Base-by-base conservation (phyloP, 768 basidiomycete genomes). In the Lyophyllum shimeji region DNA sequence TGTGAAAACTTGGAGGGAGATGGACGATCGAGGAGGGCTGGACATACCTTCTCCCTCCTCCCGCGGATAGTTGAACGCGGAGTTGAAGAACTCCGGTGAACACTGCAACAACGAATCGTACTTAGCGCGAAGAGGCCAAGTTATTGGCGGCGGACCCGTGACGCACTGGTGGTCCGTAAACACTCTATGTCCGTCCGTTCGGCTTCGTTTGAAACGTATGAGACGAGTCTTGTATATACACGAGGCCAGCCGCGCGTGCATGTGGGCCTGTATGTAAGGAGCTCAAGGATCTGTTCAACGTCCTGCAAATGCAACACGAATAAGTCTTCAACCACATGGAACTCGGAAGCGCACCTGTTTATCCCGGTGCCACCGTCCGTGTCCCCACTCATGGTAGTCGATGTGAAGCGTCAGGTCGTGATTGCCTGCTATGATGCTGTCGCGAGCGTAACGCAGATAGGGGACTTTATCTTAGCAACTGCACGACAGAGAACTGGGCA, bases 81-180 rank as follows among this genome's bases (percentile, higher is more conserved):
- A 82, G 45, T 74, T 66, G 56, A 47, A 69, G 57, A 78, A 82
- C 43, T 68, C 67, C 0, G 80, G 80, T 6, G 76, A 75, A 80
- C 79, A 81, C 78, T 54, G 2, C 6, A 8, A 31, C 24, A 24
- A 27, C 21, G 40, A 3, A 42, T 21, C 8, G 12, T 8, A 37
- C 34, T 2, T 12, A 3, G 12, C 34, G 34, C 4, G 8, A 13
- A 29, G 9, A 29, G 29, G 3, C 34, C n/a, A n/a, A n/a, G n/a
- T n/a, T 3, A n/a, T n/a, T n/a, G n/a, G n/a, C n/a, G n/a, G n/a
- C 15, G 15, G 15, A 6, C 34, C 29, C 46, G 18, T 13, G 24
- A 65, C 82, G 31, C 53, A 86, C 87, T 8, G 87, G 87, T 18
- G 86, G 86, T 0, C 87, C 87, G 67, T 85, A 86, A 9, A 87